Evolutionary conservation across 768 basidiomycete species (phyloP), one percentile per base, ranked within the genome.

Genomic region (Nidularia pulvinata): DNA sequence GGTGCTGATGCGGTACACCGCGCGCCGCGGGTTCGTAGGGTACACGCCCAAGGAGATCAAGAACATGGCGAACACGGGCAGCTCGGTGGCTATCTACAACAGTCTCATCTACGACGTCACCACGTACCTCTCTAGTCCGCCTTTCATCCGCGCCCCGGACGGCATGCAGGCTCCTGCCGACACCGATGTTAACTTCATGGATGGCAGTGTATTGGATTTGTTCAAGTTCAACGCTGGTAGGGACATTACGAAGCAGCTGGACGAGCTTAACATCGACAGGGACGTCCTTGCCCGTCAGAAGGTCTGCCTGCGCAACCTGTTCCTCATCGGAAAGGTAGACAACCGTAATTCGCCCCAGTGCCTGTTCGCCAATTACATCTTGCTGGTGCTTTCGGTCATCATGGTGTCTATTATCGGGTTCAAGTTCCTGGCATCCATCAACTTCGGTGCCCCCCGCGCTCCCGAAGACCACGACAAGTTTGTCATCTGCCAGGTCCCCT

Each of bases 381-480:
- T 99, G 5, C 85, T 99, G 52, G 91, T 85, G 2, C 70, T 99
- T 13, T 95, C 93, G 2, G 71, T 90, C 61, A 76, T 96, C 74
- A 97, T 99, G 94, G 91, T 98, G 56, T 75, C 87, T 51, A 89
- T 98, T 61, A 95, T 97, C 65, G 95, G 88, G 0, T 95, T 96
- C 88, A 98, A 96, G 72, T 96, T 96, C 76, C 73, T 97, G 56
- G 92, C 93, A 1, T 93, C 93, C 0, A 78, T 96, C 68, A 89
- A 92, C 70, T 93, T 97, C 65, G 83, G 84, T 46, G 73, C 87
- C 3, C 68, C 84, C 14, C 84, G 93, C 53, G 89, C 91, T 5
- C 95, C 94, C 0, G 95, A 96, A 70, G 91, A 95, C 61, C 93
- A 95, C 65, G 94, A 97, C 76, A 96, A 97, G 72, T 96, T 97